Evolutionary conservation across 108 stramenopile genomes (phyloP).

Genomic region (Nannochloropsis granulata): DNA sequence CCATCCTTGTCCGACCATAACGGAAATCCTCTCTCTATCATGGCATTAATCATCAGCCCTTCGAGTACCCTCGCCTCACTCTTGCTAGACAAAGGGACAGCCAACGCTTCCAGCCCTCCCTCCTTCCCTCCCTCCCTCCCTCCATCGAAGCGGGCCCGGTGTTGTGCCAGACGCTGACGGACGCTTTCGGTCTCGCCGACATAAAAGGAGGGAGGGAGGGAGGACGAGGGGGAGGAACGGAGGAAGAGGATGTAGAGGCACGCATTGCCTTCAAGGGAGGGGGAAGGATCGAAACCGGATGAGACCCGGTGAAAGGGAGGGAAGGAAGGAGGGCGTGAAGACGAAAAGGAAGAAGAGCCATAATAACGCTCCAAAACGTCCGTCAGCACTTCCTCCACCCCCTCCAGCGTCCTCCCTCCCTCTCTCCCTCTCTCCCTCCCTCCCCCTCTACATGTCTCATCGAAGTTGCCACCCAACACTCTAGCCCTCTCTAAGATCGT

Average conservation of each 20-base stretch:
- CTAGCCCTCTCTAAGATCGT: slow-evolving; percentile 1
- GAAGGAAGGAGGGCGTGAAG: not conserved
- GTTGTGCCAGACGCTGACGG: slow-evolving; percentile 7
- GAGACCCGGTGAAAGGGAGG: not conserved
- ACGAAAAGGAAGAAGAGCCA: not conserved
- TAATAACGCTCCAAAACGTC: not conserved
- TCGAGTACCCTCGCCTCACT: slow-evolving; percentile 13
- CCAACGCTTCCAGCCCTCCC: slow-evolving; percentile 2
- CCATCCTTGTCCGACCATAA: slow-evolving; percentile 21
- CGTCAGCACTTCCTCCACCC: not conserved
- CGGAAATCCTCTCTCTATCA: slow-evolving; percentile 10
- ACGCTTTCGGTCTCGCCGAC: slow-evolving; percentile 21
- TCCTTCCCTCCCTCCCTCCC: not conserved
- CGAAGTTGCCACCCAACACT: slow-evolving; percentile 1
- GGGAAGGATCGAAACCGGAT: slow-evolving; percentile 3
- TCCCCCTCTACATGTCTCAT: not conserved
- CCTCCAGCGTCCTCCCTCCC: not conserved
- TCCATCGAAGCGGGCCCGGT: not conserved
- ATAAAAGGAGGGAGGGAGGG: slow-evolving; percentile 1
- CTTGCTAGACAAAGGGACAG: slow-evolving; percentile 1
- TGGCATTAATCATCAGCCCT: not conserved
- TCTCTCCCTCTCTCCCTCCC: not conserved
- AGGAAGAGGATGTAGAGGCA: slow-evolving; percentile 9
- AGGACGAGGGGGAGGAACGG: not conserved
- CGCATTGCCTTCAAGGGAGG: not conserved